Base-by-base conservation (phyloP, 208 protist species). In the Acanthamoeba triangularis region DNA sequence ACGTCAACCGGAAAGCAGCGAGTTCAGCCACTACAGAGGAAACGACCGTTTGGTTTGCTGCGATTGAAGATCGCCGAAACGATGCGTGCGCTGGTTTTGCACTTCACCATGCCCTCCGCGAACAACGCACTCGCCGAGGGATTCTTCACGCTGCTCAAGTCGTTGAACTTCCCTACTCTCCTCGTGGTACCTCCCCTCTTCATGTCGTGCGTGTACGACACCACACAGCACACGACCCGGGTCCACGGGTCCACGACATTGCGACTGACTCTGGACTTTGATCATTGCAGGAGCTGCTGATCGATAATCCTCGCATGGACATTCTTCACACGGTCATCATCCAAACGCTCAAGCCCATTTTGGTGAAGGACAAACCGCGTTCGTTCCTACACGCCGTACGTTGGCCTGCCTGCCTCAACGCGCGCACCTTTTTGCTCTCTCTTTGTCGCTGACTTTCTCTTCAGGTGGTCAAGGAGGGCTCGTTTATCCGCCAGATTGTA, bases 241-340 rank as follows among this genome's bases (percentile, higher is more conserved):
- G 11, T 61, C 3, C 1, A 30, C 14, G 16, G 63, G 37, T 1
- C 37, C 37, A 76, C 14, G 11, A 25, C n/a, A 41, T 25, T 25
- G 11, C 47, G 1, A 6, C 20, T 13, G 3, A 35, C 35, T 33
- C 0, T 3, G 10, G 23, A 0, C 1, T 6, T 72, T 30, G 8
- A 23, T 11, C 30, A 49, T 49, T 1, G 28, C 25, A 88, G 80
- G 80, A 63, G 20, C 49, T 88, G 80, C 49, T 88, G 13, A 63
- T 63, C 10, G 80, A 88, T 13, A 88, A 88, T 63, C 80, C 80
- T 30, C 41, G 20, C 25, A 88, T 88, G 80, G 80, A 88, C 35
- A 88, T 88, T 63, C 80, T 88, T 14, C 80, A 88, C 80, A 88
- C 80, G 23, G 80, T 88, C 7, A 88, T 88, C 49, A 88, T 88